A percentile compares a stretch with the other conserved stretches of the same genome.
These are phyloP conservation scores for Candida quercuum DNA, from an alignment of 805 yeast genomes.

Conservation along the genomic window DNA sequence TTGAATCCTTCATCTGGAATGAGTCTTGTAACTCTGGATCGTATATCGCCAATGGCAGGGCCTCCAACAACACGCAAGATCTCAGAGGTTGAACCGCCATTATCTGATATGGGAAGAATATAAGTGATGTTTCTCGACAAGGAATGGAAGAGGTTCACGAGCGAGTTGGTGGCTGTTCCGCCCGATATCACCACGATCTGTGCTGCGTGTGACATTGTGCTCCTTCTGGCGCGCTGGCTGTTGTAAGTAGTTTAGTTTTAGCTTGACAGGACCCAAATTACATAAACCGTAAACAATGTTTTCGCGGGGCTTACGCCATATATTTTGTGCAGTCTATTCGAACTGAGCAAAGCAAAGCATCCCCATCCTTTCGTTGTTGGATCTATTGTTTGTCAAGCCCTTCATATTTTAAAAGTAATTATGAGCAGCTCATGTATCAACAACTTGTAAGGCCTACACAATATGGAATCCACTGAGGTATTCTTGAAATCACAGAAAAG, in stretches of 20 bases:
- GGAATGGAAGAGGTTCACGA: constrained; percentile 52
- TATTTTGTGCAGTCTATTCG: no score
- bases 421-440: no score
- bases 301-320: no score
- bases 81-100: constrained; percentile 94
- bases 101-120: constrained; percentile 81
- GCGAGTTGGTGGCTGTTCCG: constrained; percentile 82
- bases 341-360: no score
- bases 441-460: no score
- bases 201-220: not conserved
- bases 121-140: constrained; percentile 47
- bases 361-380: no score
- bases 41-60: constrained; percentile 89
- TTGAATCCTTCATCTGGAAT: constrained; percentile 47
- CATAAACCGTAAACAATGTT: no score
- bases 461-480: no score
- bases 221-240: not conserved
- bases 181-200: constrained; percentile 50
- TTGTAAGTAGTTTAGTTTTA: no score
- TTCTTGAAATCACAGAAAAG: no score
- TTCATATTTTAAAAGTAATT: no score
- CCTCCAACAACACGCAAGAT: constrained; percentile 84
- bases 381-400: no score
- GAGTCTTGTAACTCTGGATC: constrained; percentile 74
- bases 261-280: not conserved